Evolutionary conservation across 2,329 filamentous ascomycete species (phyloP).

Genomic region (Alternaria conjuncta): DNA sequence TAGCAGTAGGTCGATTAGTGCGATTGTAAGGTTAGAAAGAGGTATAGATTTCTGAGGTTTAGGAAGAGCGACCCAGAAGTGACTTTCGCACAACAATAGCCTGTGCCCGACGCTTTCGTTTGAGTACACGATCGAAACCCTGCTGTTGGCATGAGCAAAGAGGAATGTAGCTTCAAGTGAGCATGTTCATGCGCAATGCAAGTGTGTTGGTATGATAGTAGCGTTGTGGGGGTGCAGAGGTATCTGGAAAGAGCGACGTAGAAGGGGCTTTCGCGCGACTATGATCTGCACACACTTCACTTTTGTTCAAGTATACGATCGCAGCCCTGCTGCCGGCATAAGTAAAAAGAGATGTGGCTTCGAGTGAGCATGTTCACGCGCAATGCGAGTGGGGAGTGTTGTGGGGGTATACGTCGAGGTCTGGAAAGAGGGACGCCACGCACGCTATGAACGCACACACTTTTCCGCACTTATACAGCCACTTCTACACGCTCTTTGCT

Average conservation of each 20-base stretch:
- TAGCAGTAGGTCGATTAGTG: not conserved
- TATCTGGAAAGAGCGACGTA: not conserved
- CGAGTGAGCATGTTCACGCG: not conserved
- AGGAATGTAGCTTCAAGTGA: not conserved
- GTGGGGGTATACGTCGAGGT: not conserved
- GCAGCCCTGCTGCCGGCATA: not conserved
- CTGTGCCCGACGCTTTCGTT: not conserved
- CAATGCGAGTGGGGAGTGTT: not conserved
- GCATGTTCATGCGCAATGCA: not conserved
- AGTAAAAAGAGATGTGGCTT: not conserved
- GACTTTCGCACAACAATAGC: not conserved
- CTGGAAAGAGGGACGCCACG: not conserved
- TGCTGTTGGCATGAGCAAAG: not conserved
- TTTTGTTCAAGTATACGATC: not conserved
- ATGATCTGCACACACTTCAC: not conserved
- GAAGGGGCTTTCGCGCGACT: not conserved
- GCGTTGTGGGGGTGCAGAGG: not conserved
- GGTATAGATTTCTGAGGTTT: not conserved
- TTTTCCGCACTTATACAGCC: not conserved
- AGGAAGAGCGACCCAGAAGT: not conserved
- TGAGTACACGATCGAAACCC: not conserved
- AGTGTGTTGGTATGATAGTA: not conserved
- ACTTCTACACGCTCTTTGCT: not conserved
- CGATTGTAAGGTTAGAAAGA: not conserved
- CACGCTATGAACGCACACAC: not conserved